Evolutionary conservation across 1,139 yeast species (phyloP).

Genomic region (Yamadazyma triangularis): DNA sequence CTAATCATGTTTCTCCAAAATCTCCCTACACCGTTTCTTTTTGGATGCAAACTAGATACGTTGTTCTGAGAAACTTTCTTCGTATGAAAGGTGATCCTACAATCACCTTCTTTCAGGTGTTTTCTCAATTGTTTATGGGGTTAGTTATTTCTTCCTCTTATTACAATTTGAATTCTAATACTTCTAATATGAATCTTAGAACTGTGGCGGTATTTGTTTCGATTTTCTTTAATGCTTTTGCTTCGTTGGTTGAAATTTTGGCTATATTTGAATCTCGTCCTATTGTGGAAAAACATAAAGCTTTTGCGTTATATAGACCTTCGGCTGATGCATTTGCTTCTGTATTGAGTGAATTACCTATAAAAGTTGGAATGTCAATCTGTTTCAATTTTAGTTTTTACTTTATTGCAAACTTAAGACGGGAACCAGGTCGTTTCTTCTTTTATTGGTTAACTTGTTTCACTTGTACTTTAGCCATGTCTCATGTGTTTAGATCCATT

Average conservation of each 20-base stretch:
- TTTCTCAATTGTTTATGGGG: slow-evolving; percentile 65
- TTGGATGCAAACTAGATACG: slow-evolving; percentile 57
- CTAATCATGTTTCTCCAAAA: slow-evolving; percentile 45
- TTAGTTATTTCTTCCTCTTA: slow-evolving; percentile 70
- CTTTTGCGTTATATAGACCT: slow-evolving; percentile 61
- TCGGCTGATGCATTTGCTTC: slow-evolving; percentile 60
- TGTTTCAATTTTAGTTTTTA: slow-evolving; percentile 46
- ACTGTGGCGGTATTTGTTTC: slow-evolving; percentile 74
- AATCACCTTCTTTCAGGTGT: slow-evolving; percentile 51
- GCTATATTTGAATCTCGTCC: slow-evolving; percentile 65
- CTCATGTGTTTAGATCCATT: slow-evolving; percentile 55
- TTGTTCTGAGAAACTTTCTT: slow-evolving; percentile 56
- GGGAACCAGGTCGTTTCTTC: slow-evolving; percentile 56
- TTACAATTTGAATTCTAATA: slow-evolving; percentile 46
- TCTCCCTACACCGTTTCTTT: slow-evolving; percentile 67
- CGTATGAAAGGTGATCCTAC: slow-evolving; percentile 64
- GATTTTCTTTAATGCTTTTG: slow-evolving; percentile 71
- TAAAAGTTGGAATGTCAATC: slow-evolving; percentile 42
- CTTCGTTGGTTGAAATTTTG: slow-evolving; percentile 68
- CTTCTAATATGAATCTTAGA: slow-evolving; percentile 56
- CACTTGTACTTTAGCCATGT: slow-evolving; percentile 40
- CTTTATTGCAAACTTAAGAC: slow-evolving; percentile 52
- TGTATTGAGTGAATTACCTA: slow-evolving; percentile 53
- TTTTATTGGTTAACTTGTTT: slow-evolving; percentile 39
- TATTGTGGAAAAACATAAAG: slow-evolving; percentile 73